These are phyloP conservation scores for Metschnikowia lachancei DNA, from an alignment of 805 yeast genomes.

Conservation along the genomic window DNA sequence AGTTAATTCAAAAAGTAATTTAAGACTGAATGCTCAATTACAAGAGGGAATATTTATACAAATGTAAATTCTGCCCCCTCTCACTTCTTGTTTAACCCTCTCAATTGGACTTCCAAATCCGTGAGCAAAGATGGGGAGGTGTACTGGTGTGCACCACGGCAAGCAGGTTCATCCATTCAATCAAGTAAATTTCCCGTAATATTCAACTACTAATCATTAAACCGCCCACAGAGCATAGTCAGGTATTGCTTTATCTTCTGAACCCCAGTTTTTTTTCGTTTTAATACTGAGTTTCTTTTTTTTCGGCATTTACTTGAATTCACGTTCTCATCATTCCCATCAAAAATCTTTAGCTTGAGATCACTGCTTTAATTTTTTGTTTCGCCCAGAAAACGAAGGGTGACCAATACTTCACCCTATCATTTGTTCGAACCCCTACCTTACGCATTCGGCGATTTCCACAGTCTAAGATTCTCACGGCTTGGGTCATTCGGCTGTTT, in stretches of 20 bases:
- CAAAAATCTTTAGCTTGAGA: slow-evolving; percentile 3
- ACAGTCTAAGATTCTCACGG: not conserved
- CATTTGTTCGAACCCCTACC: not conserved
- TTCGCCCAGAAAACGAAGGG: slow-evolving; percentile 8
- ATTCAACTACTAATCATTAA: slow-evolving; percentile 8
- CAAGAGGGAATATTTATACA: not conserved
- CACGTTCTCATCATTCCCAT: not conserved
- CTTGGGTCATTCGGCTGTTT: not conserved
- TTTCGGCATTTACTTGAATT: not conserved
- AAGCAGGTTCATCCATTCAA: slow-evolving; percentile 17
- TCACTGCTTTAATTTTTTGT: slow-evolving; percentile 4
- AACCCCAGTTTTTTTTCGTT: not conserved
- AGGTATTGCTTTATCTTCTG: slow-evolving; percentile 2
- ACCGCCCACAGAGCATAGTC: slow-evolving; percentile 12
- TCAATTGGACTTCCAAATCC: slow-evolving; percentile 7
- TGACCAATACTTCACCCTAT: not conserved
- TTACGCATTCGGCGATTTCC: not conserved
- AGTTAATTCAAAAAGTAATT: too few relatives aligned
- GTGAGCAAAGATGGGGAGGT: slow-evolving; percentile 13
- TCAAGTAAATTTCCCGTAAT: slow-evolving; percentile 12
- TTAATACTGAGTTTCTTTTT: not conserved
- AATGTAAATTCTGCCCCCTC: not conserved
- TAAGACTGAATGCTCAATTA: not conserved
- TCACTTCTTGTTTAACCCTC: not conserved
- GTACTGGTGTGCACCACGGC: slow-evolving; percentile 18